Conservation (phyloP, 2,329 filamentous ascomycete species). For the Fusarium clavum region DNA sequence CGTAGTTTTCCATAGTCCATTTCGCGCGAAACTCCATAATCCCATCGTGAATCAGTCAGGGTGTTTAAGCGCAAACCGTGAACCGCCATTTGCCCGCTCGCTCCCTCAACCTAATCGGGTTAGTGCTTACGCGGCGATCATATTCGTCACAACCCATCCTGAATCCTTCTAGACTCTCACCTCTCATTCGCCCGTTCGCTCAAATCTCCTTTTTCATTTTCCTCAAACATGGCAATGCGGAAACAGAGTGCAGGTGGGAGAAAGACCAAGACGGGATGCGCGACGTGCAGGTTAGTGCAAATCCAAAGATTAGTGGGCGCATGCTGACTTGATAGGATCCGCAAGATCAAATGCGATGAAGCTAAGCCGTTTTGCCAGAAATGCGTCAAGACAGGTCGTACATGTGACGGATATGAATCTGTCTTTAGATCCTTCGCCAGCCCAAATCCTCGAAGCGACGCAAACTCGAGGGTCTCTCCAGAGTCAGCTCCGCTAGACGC, state of each 20-base stretch:
- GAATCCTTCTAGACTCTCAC: neutral
- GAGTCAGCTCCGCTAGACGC: conserved; percentile 47
- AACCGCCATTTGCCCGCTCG: conserved; percentile 6
- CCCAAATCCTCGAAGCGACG: conserved; percentile 8
- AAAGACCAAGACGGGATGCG: conserved; percentile 58
- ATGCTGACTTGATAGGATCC: conserved; percentile 42
- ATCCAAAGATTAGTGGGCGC: fast-evolving
- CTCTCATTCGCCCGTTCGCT: conserved; percentile 29
- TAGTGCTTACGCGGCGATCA: neutral
- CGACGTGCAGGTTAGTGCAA: conserved; percentile 56
- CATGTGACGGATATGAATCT: conserved; percentile 58
- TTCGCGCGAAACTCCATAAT: neutral
- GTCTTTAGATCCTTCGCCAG: conserved; percentile 49
- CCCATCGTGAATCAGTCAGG: neutral
- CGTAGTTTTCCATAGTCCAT: neutral
- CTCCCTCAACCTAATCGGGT: neutral
- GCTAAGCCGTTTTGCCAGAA: conserved; percentile 51
- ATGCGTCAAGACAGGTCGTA: conserved; percentile 54
- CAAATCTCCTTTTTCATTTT: conserved; percentile 1
- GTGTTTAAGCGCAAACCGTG: fast-evolving
- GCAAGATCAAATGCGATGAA: conserved; percentile 55
- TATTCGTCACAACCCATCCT: neutral
- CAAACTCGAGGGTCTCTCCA: neutral
- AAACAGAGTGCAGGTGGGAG: conserved; percentile 1
- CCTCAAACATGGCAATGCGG: conserved; percentile 38